Conservation (phyloP, 192 early-diverging fungal genomes). For the Coemansia sp. region DNA sequence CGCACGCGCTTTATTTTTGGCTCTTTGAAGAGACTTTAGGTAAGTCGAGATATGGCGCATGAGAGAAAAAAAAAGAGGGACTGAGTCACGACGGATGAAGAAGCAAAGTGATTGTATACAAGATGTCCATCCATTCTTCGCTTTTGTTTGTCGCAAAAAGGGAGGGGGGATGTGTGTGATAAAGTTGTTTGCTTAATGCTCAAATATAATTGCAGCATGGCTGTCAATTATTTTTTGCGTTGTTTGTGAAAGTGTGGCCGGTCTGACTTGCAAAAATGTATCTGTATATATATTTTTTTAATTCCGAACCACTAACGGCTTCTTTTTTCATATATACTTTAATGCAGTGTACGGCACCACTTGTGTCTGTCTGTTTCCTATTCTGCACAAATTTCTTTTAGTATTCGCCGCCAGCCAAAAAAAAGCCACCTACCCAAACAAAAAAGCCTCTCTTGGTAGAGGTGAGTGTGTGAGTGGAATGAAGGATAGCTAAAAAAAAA, state of each 20-base stretch:
- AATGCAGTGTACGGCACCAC: background rate
- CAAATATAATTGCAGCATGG: background rate
- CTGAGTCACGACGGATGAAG: background rate
- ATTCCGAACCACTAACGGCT: background rate
- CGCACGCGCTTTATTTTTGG: background rate
- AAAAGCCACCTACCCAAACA: background rate
- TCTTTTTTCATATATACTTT: background rate
- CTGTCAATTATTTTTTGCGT: background rate
- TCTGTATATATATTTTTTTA: background rate
- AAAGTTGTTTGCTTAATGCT: conserved; percentile 1
- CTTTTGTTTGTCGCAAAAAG: background rate
- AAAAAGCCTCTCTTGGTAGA: background rate
- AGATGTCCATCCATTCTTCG: background rate
- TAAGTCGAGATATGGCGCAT: background rate
- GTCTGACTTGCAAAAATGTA: background rate
- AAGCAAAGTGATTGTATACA: background rate
- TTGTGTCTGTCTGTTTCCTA: background rate
- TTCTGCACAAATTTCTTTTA: background rate
- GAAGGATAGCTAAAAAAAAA: background rate
- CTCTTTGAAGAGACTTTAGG: background rate
- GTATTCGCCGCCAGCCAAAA: background rate
- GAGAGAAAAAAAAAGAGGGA: background rate
- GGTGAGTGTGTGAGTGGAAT: background rate
- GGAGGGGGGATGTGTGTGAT: background rate
- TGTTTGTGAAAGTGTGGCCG: background rate